Base-by-base conservation (phyloP, 805 yeast species). In the Suhomyces sp. region DNA sequence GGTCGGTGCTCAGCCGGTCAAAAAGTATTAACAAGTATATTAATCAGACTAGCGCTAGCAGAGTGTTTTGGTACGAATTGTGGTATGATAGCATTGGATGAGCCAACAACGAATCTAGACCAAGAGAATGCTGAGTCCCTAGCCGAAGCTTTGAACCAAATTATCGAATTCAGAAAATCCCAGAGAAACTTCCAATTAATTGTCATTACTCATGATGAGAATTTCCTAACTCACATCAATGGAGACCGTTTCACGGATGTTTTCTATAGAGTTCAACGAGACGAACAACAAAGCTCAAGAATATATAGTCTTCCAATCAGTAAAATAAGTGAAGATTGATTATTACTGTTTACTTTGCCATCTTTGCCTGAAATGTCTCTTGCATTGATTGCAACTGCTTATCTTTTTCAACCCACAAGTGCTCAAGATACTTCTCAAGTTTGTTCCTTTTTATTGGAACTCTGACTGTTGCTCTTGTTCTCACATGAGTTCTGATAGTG, bases 1-100 rank as follows among this genome's bases (percentile, higher is more conserved):
- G 99, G 99, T 0, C 74, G 99, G 52, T 94, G 99, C 66, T 89
- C 97, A 1, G 98, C 99, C 0, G 99, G 99, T 0, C 99, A 94
- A 68, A 89, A 91, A 62, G 97, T 94, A 4, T 70, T 94, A 44
- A 97, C 98, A 0, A 86, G 96, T 39, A 92, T 94, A 46, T 84
- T 94, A 29, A 93, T 94, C 51, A 77, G 99, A 50, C 71, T 94
- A 51, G 97, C 97, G 0, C 73, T 94, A 46, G 94, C 98, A 1
- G 98, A 94, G 68, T 89, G 97, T 62, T 93, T 94, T 73, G 98
- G 99, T 6, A 79, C 85, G 1, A 89, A 88, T 63, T 93, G 97
- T 73, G 99, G 99, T 47, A 87, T 94, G 69, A 89, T 94, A 60
- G 96, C 98, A 0, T 76, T 94, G 39, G 99, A 94, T 69, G 99